Evolutionary conservation across 169 alveolate species (phyloP), one percentile per base, ranked within the genome.

Genomic region (Plasmodium fragile): DNA sequence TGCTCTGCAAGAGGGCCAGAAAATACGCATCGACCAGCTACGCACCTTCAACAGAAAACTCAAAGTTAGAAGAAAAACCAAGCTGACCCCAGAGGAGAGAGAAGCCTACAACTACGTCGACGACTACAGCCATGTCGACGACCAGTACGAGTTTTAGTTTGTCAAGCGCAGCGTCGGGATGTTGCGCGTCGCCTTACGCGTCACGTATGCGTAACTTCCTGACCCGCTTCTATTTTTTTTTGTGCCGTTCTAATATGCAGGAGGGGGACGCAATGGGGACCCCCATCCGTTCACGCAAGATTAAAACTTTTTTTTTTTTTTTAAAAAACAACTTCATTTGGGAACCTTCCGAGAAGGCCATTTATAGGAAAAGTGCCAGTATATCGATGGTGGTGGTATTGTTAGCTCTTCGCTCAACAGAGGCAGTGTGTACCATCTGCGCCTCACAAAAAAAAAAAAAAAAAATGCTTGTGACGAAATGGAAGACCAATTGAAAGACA

Each of bases 1-100:
- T 90, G 97, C 97, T 71, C 43, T 95, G 25, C 59, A 83, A 52
- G 55, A 43, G 18, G 93, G 90, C 4, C 95, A 96, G 52, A 85
- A 92, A 73, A n/a, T 80, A 11, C 81, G 52, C 28, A 7, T 72
- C 6, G 22, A 65, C 13, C 71, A 80, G 2, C 81, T 89, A 22
- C 36, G 32, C 28, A 78, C 81, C n/a, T 89, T 89, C 34, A 89
- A 79, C 2, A 79, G 13, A 10, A 77, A 79, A 30, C 70, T 89
- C n/a, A 78, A 32, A n/a, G 18, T 80, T 32, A 89, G 69, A 69
- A 80, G 81, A 32, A 89, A 65, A 49, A 49, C 4, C 18, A 36
- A 34, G 22, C 25, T 55, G 22, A 69, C 25, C 6, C 28, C 59
- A 4, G 75, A 69, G 6, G 36, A 89, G 39, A 49, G 3, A 25